Base-by-base conservation (phyloP, 1,284 basidiomycete species). In the Fomitopsis betulina region DNA sequence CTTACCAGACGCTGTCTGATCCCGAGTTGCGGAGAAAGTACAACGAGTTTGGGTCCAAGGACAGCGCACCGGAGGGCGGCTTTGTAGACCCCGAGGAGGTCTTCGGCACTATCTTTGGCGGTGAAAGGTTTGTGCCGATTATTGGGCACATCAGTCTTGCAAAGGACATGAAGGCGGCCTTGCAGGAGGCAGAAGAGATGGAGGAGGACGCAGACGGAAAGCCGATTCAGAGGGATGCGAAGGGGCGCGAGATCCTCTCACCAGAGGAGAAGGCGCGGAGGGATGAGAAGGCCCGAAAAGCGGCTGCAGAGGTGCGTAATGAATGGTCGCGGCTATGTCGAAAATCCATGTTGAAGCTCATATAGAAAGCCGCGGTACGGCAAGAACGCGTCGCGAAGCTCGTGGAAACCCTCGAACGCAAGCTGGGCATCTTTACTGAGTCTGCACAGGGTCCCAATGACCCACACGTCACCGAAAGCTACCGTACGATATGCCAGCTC, bases 161-260 rank as follows among this genome's bases (percentile, higher is more conserved):
- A 35, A 85, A 85, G 66, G 96, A 99, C 68, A 98, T 99, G 97
- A 99, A 99, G 77, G 86, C 94, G 6, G 96, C 95, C 5, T 78
- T 99, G 69, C 96, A 99, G 70, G 92, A 96, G 68, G 95, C 93
- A 17, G 91, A 91, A 53, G 89, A 92, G 61, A 81, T 79, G 10
- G 80, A 82, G 21, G 79, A 76, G 25, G 73, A 67, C 7, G 74
- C 66, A 21, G 68, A 62, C 25, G 69, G 59, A 1, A 70, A 68
- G 63, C 72, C 70, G 52, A 75, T 77, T 43, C 69, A 73, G 59
- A 76, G 79, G 54, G 88, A 88, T 68, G 81, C 82, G 33, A 91
- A 89, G 66, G 88, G 87, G 1, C 77, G 81, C 60, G 84, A 85
- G 60, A 84, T 90, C 5, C 64, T 97, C 47, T 85, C 84, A 15